Conservation (phyloP, 2,329 filamentous ascomycete species). For the Sclerotinia glacialis region DNA sequence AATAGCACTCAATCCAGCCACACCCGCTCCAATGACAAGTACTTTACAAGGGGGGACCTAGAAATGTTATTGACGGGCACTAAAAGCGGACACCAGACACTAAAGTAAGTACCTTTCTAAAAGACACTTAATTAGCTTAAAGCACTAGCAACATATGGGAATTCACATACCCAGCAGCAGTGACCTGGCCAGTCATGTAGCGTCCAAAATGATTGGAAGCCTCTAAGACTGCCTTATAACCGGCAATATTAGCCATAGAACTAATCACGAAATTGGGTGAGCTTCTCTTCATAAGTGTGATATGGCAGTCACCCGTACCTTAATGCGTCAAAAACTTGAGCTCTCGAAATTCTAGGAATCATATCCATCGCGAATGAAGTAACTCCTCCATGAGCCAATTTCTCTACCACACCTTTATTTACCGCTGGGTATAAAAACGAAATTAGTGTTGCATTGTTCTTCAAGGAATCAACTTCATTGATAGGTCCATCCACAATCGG, state of each 20-base stretch:
- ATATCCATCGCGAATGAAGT: slow-evolving; percentile 90
- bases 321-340: slow-evolving; percentile 83
- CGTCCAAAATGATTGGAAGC: slow-evolving; percentile 86
- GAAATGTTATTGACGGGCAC: slow-evolving; percentile 22
- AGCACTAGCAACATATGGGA: neutral
- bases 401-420: slow-evolving; percentile 72
- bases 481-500: slow-evolving; percentile 58
- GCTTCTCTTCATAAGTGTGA: slow-evolving; percentile 16
- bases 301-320: slow-evolving; percentile 36
- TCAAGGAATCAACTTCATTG: slow-evolving; percentile 66
- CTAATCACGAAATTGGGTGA: slow-evolving; percentile 43
- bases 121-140: slow-evolving; percentile 33
- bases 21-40: slow-evolving; percentile 84
- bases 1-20: slow-evolving; percentile 85
- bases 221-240: slow-evolving; percentile 88
- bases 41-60: slow-evolving; percentile 90
- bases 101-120: slow-evolving; percentile 34
- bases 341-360: slow-evolving; percentile 84
- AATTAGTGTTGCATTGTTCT: slow-evolving; percentile 69
- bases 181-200: slow-evolving; percentile 85
- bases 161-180: slow-evolving; percentile 65
- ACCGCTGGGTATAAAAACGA: slow-evolving; percentile 81
- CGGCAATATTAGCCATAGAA: slow-evolving; percentile 92
- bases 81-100: slow-evolving; percentile 3
- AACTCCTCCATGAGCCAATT: slow-evolving; percentile 65